Conservation (phyloP, 768 basidiomycete genomes). For the Trametes sanguinea region DNA sequence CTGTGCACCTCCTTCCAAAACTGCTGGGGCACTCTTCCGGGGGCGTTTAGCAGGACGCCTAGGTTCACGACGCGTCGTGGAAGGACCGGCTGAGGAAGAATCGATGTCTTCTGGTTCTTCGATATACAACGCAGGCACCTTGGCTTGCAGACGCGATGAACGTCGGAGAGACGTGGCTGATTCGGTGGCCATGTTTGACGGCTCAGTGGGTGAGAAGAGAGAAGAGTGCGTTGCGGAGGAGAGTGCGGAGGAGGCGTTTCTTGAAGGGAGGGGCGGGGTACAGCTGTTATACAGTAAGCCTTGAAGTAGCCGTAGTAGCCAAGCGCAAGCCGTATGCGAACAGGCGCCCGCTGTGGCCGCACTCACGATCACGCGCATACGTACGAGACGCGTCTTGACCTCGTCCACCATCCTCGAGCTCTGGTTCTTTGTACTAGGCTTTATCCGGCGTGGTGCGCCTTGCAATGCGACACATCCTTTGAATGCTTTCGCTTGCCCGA, state of each 20-base stretch:
- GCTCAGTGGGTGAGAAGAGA: background rate
- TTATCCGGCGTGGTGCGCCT: no score
- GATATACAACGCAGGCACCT: background rate
- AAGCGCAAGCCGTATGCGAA: no score
- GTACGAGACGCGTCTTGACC: no score
- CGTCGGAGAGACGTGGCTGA: background rate
- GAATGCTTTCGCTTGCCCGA: no score
- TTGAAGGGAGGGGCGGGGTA: background rate
- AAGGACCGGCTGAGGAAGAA: background rate
- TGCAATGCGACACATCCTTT: no score
- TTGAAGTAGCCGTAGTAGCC: no score
- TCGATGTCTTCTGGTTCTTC: background rate
- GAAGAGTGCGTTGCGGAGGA: background rate
- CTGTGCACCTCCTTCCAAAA: background rate
- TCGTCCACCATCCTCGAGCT: no score
- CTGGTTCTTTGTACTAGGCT: no score
- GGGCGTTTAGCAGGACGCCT: slow-evolving; percentile 4
- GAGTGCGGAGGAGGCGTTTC: background rate
- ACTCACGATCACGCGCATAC: no score
- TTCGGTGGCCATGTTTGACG: background rate
- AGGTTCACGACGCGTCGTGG: background rate
- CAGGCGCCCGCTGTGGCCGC: no score
- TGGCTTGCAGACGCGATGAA: slow-evolving; percentile 11
- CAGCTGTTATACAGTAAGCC: no score
- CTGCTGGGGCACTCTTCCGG: background rate